Evolutionary conservation across 2,329 filamentous ascomycete species (phyloP).

Genomic region (Alternaria arborescens): DNA sequence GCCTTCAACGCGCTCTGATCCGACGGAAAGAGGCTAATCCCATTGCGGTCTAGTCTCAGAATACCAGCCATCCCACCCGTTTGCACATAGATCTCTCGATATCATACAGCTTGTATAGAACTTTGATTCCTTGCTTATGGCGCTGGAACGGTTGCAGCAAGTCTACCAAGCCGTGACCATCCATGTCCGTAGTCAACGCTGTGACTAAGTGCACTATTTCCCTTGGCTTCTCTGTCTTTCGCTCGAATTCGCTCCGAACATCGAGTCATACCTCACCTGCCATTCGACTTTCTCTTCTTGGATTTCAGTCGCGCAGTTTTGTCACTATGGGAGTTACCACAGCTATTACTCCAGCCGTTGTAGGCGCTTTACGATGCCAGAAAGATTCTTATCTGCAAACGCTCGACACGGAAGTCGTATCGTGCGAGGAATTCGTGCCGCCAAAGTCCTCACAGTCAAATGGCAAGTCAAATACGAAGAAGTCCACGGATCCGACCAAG

Average conservation of each 20-base stretch:
- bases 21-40: not conserved
- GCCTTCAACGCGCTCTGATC: not conserved
- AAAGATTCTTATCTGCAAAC: constrained; percentile 44
- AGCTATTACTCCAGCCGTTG: constrained; percentile 30
- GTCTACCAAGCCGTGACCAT: not conserved
- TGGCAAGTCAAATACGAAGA: constrained; percentile 39
- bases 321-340: constrained; percentile 28
- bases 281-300: not conserved
- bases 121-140: not conserved
- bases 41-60: not conserved
- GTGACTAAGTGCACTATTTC: constrained; percentile 25
- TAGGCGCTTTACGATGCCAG: constrained; percentile 44
- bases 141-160: not conserved
- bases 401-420: constrained; percentile 43
- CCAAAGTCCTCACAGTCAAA: constrained; percentile 26
- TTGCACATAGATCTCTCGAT: not conserved
- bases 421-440: constrained; percentile 40
- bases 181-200: constrained; percentile 16
- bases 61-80: not conserved
- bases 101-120: not conserved
- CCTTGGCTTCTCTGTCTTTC: constrained; percentile 22
- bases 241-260: constrained; percentile 7
- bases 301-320: not conserved
- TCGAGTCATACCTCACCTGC: constrained; percentile 10
- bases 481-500: constrained; percentile 37